Evolutionary conservation across 345 rosid genomes (phyloP), one percentile per base, ranked within the genome.

Genomic region (Durio zibethinus): DNA sequence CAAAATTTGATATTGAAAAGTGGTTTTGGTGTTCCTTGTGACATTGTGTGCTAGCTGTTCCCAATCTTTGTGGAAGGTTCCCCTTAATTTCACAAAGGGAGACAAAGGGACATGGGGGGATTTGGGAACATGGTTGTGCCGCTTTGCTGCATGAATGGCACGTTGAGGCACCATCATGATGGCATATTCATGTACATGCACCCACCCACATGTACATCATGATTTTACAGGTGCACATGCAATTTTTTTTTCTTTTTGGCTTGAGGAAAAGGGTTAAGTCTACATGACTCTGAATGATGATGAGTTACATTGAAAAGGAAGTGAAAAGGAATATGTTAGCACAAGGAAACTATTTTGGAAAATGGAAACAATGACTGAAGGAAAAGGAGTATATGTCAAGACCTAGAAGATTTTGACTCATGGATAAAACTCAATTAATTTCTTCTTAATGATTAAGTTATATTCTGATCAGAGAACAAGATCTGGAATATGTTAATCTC

Each of bases 181-280:
- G 64, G 23, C 65, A 7, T 6, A 5, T 56, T 74, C 80, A 72
- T 59, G 77, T 59, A 29, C 73, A 74, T 80, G 60, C 70, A 73
- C 56, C 7, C 36, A n/a, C n/a, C n/a, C n/a, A n/a, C 9, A 47
- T 78, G 1, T 67, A 18, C 76, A 53, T 56, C 36, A 81, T 79
- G 80, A 74, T 57, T 70, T 52, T 42, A 42, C 82, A 73, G 65
- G 78, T 61, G 50, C 76, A 73, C 65, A 56, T 73, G 76, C 65
- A 73, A 36, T 60, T 0, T 11, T 2, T 25, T 25, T 10, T 68
- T 18, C 45, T 14, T 12, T 45, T 25, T 27, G 35, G 45, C 45
- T 72, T 50, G 29, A 0, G 29, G 18, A 25, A 15, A 18, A 4
- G 73, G 56, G 27, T 71, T 31, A 71, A 29, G 7, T 31, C 53